These are phyloP conservation scores for Cutaneotrichosporon sp. DNA, from an alignment of 1,284 basidiomycete genomes.

Conservation along the genomic window DNA sequence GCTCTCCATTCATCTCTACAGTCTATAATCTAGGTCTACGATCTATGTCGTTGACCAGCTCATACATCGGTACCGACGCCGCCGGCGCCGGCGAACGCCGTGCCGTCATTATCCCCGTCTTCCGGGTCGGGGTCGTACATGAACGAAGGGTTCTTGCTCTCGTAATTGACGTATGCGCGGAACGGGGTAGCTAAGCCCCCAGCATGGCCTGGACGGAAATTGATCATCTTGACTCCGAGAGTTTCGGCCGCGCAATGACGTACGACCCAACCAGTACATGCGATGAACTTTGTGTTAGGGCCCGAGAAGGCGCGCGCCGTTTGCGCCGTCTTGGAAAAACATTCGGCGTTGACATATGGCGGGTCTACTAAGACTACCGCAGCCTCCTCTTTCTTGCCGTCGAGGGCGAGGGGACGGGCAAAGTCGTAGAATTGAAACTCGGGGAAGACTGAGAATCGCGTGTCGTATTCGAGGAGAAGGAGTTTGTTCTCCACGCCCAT, in stretches of 20 bases:
- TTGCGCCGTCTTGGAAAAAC: conserved; percentile 11
- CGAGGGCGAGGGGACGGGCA: conserved; percentile 13
- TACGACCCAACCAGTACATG: conserved; percentile 18
- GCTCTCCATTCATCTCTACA: too few relatives aligned
- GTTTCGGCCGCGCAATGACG: conserved; percentile 4
- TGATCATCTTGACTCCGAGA: conserved; percentile 12
- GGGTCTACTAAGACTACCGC: conserved; percentile 19
- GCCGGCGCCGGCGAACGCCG: conserved; percentile 13
- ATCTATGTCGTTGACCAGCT: not conserved
- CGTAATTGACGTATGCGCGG: conserved; percentile 21
- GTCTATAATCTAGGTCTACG: not conserved
- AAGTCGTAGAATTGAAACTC: conserved; percentile 22
- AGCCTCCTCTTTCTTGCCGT: not conserved
- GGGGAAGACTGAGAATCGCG: conserved; percentile 21
- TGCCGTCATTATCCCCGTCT: conserved; percentile 19
- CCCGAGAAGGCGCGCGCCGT: conserved; percentile 10
- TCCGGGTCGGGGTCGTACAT: conserved; percentile 8
- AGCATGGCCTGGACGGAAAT: conserved; percentile 18
- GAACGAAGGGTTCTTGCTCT: conserved; percentile 1
- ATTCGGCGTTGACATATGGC: conserved; percentile 19
- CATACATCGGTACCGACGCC: not conserved
- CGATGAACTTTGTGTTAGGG: conserved; percentile 14
- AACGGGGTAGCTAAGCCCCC: conserved; percentile 22
- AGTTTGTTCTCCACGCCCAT: conserved; percentile 20
- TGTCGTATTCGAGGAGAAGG: conserved; percentile 21